Evolutionary conservation across 192 early-diverging fungal genomes (phyloP), one percentile per base, ranked within the genome.

Genomic region (Phycomyces blakesleeanus): DNA sequence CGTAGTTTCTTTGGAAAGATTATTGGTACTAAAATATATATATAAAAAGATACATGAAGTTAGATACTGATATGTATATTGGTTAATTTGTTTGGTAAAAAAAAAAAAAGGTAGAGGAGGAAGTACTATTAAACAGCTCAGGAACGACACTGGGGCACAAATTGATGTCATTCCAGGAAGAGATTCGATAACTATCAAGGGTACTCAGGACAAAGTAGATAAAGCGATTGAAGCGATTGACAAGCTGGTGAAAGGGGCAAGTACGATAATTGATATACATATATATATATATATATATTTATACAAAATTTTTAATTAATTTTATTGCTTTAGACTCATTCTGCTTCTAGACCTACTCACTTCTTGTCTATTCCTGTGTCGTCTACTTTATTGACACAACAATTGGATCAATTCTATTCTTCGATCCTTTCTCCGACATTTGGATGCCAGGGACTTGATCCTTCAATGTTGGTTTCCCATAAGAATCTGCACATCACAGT

Each of bases 101-200:
- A n/a, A n/a, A n/a, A n/a, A n/a, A n/a, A n/a, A 39, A 68, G 66
- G 66, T 5, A 72, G 66, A 57, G 55, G 54, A 47, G 69, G 69
- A 0, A 66, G 69, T 56, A 72, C 63, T 21, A 21, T 72, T 8
- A 72, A 72, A 40, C 57, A 59, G 10, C 22, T 72, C 3, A 72
- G 66, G 27, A 18, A 61, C 0, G 69, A 65, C 27, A 72, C 69
- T 1, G 69, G 69, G 1, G 64, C 69, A 16, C 63, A 63, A 16
- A 72, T 72, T 40, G 63, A 66, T 57, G 25, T 72, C 41, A 37
- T 25, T 4, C 59, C 66, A 49, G 63, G 63, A 14, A 44, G 50
- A 27, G 69, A 72, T 57, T 3, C 41, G 15, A 54, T 72, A 15
- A 57, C 50, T 53, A 66, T 72, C 5, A 72, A 72, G 51, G 69